Base-by-base conservation (phyloP, 148 eudicot species). In the Heliamphora exappendiculata region DNA sequence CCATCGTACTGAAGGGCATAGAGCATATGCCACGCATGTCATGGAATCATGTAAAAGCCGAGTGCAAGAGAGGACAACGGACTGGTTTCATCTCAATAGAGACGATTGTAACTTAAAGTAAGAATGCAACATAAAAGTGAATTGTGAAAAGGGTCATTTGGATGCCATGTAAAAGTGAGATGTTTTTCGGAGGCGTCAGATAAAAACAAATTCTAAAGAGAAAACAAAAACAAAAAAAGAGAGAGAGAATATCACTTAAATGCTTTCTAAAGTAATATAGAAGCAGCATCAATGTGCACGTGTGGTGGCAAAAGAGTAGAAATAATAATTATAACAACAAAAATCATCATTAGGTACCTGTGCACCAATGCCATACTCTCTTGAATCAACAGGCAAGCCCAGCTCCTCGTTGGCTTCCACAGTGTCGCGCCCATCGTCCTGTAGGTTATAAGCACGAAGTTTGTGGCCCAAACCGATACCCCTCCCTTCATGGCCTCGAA, bases 401-500 rank as follows among this genome's bases (percentile, higher is more conserved):
- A 90, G 83, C 79, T 90, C 93, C 70, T 88, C 89, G 29, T 90
- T 88, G 65, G 93, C 93, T 78, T 90, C 89, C 39, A 90, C 93
- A 10, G 91, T 90, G 78, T 88, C 93, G 33, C 89, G 89, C 24
- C 93, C 93, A 77, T 77, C 88, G 67, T 90, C 93, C 64, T 88
- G 93, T 60, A 90, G 76, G 78, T 83, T 90, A 75, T 90, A 90
- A 47, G 93, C 88, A 68, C 86, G 89, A 34, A 90, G 91, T 72
- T 90, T 90, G 83, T 88, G 88, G 60, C 93, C 93, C 77, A 90
- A 82, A 75, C 93, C 93, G 3, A 90, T 88, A 42, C 93, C 93
- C 75, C 93, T 83, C 36, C 93, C 93, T 80, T 90, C 91, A 69
- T 90, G 93, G n/a, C 93, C 93, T 8, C 93, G 88, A 2, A 90